These are phyloP conservation scores for Chrysoporthe deuterocubensis DNA, from an alignment of 2,329 filamentous ascomycete genomes.

Conservation along the genomic window DNA sequence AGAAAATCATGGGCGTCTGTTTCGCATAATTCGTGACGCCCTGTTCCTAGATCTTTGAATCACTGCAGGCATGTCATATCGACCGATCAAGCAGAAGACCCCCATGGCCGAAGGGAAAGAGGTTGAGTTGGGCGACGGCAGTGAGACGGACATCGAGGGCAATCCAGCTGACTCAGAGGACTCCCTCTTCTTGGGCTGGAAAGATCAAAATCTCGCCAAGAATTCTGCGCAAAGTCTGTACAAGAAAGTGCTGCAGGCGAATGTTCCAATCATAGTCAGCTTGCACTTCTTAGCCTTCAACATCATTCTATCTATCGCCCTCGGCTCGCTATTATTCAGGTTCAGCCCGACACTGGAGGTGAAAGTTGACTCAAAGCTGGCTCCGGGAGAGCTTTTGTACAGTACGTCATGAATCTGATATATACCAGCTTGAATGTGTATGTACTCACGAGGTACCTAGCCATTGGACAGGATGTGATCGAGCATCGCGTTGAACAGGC, in stretches of 20 bases:
- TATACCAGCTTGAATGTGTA: neutral
- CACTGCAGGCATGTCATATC: conserved; percentile 6
- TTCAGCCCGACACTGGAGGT: neutral
- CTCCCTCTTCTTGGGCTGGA: conserved; percentile 7
- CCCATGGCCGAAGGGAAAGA: conserved; percentile 14
- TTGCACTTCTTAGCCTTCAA: conserved; percentile 12
- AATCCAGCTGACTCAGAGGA: neutral
- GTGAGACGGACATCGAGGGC: conserved; percentile 19
- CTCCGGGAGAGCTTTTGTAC: conserved; percentile 15
- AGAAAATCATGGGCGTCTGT: neutral
- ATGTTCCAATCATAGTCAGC: conserved; percentile 17
- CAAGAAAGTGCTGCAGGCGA: conserved; percentile 11
- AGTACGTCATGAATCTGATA: conserved; percentile 3
- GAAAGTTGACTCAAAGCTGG: neutral
- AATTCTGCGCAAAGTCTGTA: conserved; percentile 1
- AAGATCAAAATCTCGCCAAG: neutral
- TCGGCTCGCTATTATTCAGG: conserved; percentile 11
- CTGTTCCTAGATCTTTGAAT: neutral
- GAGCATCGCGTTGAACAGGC: conserved; percentile 16
- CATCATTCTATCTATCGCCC: conserved; percentile 5
- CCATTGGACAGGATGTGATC: conserved; percentile 15
- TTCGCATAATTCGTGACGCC: neutral
- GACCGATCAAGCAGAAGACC: conserved; percentile 6
- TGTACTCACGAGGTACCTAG: neutral
- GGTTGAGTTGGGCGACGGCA: conserved; percentile 13